phyloP scores from a whole-genome alignment of 306 rosid species.

The Myrica gale region DNA sequence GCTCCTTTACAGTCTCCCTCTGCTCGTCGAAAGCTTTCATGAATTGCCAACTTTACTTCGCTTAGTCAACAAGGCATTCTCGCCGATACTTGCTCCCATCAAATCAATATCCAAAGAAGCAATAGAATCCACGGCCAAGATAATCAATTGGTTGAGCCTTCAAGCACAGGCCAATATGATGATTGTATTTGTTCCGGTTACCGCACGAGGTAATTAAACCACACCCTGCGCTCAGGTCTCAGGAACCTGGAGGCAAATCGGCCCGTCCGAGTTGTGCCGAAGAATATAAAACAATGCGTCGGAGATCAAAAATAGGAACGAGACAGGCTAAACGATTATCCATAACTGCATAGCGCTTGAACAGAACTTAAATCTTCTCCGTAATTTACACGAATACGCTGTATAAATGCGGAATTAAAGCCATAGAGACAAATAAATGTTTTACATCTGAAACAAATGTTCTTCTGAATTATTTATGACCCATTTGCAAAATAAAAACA shows the following conservation, averaged over 20 bases:
- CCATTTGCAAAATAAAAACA: background rate
- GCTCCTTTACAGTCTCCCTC: background rate
- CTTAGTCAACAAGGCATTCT: background rate
- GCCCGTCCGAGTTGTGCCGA: background rate
- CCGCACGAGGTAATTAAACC: background rate
- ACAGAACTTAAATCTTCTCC: no score
- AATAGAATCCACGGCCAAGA: background rate
- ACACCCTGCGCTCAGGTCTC: background rate
- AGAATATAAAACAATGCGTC: background rate
- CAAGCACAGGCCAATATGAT: background rate
- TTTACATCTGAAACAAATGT: no score
- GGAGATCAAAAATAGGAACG: background rate
- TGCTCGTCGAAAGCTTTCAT: background rate
- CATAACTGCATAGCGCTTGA: background rate
- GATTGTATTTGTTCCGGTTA: no score
- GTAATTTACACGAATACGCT: no score
- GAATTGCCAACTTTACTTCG: no score
- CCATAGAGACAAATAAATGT: no score
- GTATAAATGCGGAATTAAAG: no score
- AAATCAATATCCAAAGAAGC: background rate
- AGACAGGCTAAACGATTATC: background rate
- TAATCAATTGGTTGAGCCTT: background rate
- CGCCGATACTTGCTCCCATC: no score
- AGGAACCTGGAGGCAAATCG: background rate
- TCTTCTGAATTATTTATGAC: no score